Evolutionary conservation across 1,284 basidiomycete species (phyloP), one percentile per base, ranked within the genome.

Genomic region (Meripilus lineatus): DNA sequence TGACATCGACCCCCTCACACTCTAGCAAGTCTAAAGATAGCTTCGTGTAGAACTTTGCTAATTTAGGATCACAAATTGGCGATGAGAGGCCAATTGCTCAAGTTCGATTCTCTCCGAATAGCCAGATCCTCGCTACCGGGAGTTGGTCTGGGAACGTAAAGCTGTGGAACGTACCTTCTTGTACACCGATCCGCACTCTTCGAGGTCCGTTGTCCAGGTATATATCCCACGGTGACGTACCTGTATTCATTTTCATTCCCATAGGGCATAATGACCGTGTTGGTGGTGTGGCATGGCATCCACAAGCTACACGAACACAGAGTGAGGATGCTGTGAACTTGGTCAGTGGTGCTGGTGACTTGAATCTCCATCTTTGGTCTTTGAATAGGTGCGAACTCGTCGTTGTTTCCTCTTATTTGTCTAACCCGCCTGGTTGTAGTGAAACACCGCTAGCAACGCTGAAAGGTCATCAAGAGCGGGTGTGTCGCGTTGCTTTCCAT

Each of bases 211-310:
- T n/a, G n/a, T 17, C 32, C 8, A 17, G 32, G 7, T 20, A 40
- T 17, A 26, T 41, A 22, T 26, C 2, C n/a, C n/a, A 17, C 28
- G 35, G 1, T 25, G 22, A 17, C 30, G 2, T 23, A 34, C 22
- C 3, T 32, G 18, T 25, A 11, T 33, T 38, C 17, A 35, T 33
- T 24, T n/a, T n/a, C 39, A 37, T 35, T 44, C 18, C 26, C 40
- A 26, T 55, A 84, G 92, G 89, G 1, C 95, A 98, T 56, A 80
- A 72, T 32, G 96, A 99, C 61, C 87, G 89, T 47, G 81, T 99
- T 15, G 92, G 94, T 38, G 96, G 96, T 14, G 81, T 97, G 22
- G 93, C 94, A 24, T 99, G 96, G 96, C 95, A 99, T 71, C 96
- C 96, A 0, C 72, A 81, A 55, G 93, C 95, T 15, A 97, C 94